Base-by-base conservation (phyloP, 2,329 filamentous ascomycete genomes). In the Thielaviopsis musarum region DNA sequence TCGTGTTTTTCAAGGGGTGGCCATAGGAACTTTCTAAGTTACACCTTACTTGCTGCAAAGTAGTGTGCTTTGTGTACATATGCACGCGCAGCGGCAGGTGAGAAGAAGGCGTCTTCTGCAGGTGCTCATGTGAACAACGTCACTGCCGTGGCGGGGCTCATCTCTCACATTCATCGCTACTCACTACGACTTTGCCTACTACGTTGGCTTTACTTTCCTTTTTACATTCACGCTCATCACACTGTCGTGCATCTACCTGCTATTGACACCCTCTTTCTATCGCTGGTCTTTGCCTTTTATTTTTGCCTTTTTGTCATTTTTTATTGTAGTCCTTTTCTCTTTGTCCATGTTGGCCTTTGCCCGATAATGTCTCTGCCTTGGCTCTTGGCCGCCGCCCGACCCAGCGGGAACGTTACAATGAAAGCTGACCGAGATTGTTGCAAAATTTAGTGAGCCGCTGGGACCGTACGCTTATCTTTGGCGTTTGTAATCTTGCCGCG, bases 381-480 rank as follows among this genome's bases (percentile, higher is more conserved):
- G 41, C 22, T 17, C 15, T 17, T 34, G 30, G 30, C 30, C 30
- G 10, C 45, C 19, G 9, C 19, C 45, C 45, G n/a, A 21, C 4
- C 45, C 19, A 48, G 17, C 3, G 17, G 5, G 13, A 48, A 12
- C 9, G 3, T 2, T 12, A 45, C 13, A n/a, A 58, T 52, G 19
- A 5, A 41, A 28, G 22, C 26, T 52, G 28, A 45, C 22, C 57
- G 57, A 49, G 51, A 62, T 60, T 57, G 63, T 68, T 66, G 63
- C 64, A 64, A 64, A 62, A 67, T 67, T 69, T 73, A 97, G 93
- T 98, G 76, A 95, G 89, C 75, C 83, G 91, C 74, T 97, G 91
- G 93, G 93, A 98, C 74, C 87, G 91, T 61, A 75, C 97, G 69
- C 78, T 98, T 70, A 81, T 97, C 67, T 98, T 98, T 73, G 85